A percentile compares a stretch with the other conserved stretches of the same genome.
Conservation (phyloP, 805 yeast species). For the Zygosaccharomyces rouxii region DNA sequence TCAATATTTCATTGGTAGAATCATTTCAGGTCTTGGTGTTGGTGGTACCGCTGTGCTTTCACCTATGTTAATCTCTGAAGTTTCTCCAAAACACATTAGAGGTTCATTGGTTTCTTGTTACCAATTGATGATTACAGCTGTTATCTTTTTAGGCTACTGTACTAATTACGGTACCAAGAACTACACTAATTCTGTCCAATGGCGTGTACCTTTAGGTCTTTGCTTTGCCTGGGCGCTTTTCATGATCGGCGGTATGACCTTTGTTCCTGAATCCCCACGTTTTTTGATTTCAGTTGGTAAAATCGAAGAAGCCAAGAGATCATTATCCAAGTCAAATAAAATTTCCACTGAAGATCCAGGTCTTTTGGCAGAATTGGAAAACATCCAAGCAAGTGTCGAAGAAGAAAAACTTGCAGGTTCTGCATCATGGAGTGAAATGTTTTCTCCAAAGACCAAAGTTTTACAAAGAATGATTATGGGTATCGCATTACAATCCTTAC, state of each 20-base stretch:
- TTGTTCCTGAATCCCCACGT: slow-evolving; percentile 74
- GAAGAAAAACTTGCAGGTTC: slow-evolving; percentile 56
- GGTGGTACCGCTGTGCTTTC: slow-evolving; percentile 75
- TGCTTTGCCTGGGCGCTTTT: slow-evolving; percentile 45
- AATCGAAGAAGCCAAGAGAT: slow-evolving; percentile 57
- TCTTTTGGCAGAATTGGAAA: slow-evolving; percentile 52
- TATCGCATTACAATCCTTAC: slow-evolving; percentile 53
- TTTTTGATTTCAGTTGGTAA: slow-evolving; percentile 52
- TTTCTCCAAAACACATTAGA: slow-evolving; percentile 65
- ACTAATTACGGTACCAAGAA: slow-evolving; percentile 61
- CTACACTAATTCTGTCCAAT: slow-evolving; percentile 62
- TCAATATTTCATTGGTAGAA: slow-evolving; percentile 67
- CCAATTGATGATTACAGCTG: slow-evolving; percentile 66
- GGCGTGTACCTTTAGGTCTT: slow-evolving; percentile 70
- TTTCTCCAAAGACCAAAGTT: slow-evolving; percentile 64
- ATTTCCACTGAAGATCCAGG: slow-evolving; percentile 50
- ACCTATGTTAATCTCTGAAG: slow-evolving; percentile 68
- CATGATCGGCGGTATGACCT: slow-evolving; percentile 37
- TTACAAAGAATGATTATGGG: slow-evolving; percentile 46
- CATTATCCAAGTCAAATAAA: slow-evolving; percentile 57
- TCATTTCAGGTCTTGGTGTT: slow-evolving; percentile 66
- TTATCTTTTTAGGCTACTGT: slow-evolving; percentile 75
- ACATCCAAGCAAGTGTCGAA: slow-evolving; percentile 56
- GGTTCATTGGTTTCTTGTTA: slow-evolving; percentile 66
- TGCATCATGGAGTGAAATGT: slow-evolving; percentile 61